Base-by-base conservation (phyloP, 1,284 basidiomycete species). In the Ceratobasidium sp. region DNA sequence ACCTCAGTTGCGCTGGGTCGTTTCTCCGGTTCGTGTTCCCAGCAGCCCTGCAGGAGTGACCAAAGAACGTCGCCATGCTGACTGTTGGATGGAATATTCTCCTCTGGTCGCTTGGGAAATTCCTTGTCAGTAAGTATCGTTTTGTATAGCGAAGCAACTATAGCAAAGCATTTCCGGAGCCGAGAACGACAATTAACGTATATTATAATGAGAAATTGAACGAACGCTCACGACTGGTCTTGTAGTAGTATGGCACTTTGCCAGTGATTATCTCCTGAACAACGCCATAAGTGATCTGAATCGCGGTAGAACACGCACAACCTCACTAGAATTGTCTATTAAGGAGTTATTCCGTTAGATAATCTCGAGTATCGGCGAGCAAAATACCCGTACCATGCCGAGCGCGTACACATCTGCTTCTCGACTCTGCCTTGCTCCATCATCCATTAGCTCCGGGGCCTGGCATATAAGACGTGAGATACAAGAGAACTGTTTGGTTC, bases 251-350 rank as follows among this genome's bases (percentile, higher is more conserved):
- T 7, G 62, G 62, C 6, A 46, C 9, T 6, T 64, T 31, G 14
- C 46, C 46, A 29, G 62, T 64, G 27, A 64, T 34, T 14, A 31
- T 49, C 41, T 64, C 62, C 62, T 64, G 43, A 8, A 31, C 8
- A 2, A n/a, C 14, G 43, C 19, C 9, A 27, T 11, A 41, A 13
- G 11, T 11, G n/a, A 14, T 16, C 16, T 43, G 4, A 19, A 29
- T 27, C 19, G 24, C 27, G 16, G 27, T 46, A 13, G 24, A 4
- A 2, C 5, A 7, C 9, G 13, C 6, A 14, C 19, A 14, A 22
- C 27, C 16, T 27, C 49, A 64, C 62, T n/a, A 64, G 41, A 19
- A 64, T 48, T 22, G 62, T 64, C 62, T 64, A 9, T 27, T 59
- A 59, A 37, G 2, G 22, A 13, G 24, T n/a, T 24, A 6, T 19